phyloP scores from a whole-genome alignment of 2,329 filamentous ascomycete species.

The Aphanocladium album region DNA sequence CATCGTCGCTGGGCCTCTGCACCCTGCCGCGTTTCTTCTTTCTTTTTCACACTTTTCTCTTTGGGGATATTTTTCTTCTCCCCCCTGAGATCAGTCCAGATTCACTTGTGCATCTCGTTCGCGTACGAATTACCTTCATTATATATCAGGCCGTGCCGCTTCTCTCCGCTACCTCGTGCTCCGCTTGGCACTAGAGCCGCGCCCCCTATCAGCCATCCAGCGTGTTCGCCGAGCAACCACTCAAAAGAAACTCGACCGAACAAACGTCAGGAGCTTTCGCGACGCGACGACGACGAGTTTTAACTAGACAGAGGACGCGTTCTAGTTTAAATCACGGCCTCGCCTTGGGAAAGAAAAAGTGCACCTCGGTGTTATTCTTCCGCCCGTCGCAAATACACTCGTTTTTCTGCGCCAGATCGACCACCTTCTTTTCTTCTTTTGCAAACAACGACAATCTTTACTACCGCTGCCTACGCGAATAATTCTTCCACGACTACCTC shows the following conservation, averaged over 20 bases:
- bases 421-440: background rate
- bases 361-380: background rate
- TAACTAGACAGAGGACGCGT: background rate
- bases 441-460: constrained; percentile 8
- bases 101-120: background rate
- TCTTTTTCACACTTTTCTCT: no score
- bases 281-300: constrained; percentile 2
- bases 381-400: background rate
- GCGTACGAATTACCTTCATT: background rate
- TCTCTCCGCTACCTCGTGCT: background rate
- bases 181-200: background rate
- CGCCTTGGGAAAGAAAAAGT: background rate
- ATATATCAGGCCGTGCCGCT: background rate
- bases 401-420: background rate
- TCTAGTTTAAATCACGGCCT: background rate
- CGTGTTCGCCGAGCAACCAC: constrained; percentile 10
- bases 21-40: background rate
- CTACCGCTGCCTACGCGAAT: background rate
- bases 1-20: background rate
- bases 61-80: no score
- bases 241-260: background rate
- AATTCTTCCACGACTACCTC: background rate
- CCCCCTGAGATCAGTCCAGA: background rate
- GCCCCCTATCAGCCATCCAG: background rate
- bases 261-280: constrained; percentile 11